Conservation (phyloP, 2,329 filamentous ascomycete genomes). For the Septoria petroselini region DNA sequence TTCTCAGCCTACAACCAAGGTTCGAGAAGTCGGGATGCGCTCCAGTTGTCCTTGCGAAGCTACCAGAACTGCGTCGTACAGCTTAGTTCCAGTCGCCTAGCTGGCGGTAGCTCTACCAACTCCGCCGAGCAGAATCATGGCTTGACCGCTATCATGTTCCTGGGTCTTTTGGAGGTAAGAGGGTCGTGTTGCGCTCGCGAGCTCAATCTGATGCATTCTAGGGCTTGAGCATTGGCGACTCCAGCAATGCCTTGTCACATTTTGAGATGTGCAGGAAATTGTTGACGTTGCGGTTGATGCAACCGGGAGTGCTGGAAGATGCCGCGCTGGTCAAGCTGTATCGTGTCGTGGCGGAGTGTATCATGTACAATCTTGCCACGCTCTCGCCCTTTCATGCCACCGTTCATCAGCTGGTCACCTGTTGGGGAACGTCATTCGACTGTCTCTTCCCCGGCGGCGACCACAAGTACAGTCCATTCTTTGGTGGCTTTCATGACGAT, state of each 20-base stretch:
- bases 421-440: conserved; percentile 16
- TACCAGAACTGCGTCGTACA: conserved; percentile 20
- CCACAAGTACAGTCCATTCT: conserved; percentile 17
- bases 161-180: conserved; percentile 20
- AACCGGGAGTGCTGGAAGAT: neutral
- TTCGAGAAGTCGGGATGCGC: conserved; percentile 3
- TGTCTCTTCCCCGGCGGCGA: conserved; percentile 16
- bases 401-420: neutral
- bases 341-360: conserved; percentile 21
- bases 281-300: conserved; percentile 9
- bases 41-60: conserved; percentile 18
- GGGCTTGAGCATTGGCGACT: conserved; percentile 20
- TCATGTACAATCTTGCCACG: conserved; percentile 21
- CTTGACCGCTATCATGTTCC: conserved; percentile 16
- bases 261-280: conserved; percentile 24
- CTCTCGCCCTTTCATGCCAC: conserved; percentile 9
- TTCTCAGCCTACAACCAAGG: conserved; percentile 17
- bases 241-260: conserved; percentile 18
- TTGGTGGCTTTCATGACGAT: conserved; percentile 19
- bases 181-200: neutral
- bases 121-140: conserved; percentile 11
- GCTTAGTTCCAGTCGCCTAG: conserved; percentile 6
- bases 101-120: conserved; percentile 2
- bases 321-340: conserved; percentile 12
- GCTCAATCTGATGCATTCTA: conserved; percentile 5